Evolutionary conservation across 192 early-diverging fungal species (phyloP).

Genomic region (Rhizophagus prolifer): DNA sequence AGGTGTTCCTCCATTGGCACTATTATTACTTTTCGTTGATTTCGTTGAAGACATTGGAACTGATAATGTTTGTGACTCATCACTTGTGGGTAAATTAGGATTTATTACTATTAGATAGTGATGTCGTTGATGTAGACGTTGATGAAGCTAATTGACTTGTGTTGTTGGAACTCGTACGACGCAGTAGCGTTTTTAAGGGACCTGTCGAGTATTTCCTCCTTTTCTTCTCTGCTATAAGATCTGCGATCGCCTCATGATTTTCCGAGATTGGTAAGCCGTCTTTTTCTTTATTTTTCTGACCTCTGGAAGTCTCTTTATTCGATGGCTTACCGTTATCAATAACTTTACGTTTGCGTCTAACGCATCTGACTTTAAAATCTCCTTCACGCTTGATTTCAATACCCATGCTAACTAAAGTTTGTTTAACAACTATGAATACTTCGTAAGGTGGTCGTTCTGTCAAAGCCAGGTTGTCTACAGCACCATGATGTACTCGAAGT

Average conservation of each 20-base stretch:
- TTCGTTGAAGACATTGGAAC: background rate
- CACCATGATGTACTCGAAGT: conserved; percentile 72
- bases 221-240: conserved; percentile 20
- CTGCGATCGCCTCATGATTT: background rate
- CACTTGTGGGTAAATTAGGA: background rate
- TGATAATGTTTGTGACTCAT: background rate
- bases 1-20: background rate
- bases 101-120: background rate
- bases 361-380: conserved; percentile 60
- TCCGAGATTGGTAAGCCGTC: background rate
- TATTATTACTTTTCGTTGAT: background rate
- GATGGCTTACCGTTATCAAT: background rate
- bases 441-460: conserved; percentile 65
- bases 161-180: conserved; percentile 26
- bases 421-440: conserved; percentile 66
- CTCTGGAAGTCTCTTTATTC: background rate
- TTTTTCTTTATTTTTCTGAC: background rate
- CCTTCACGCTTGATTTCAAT: conserved; percentile 54
- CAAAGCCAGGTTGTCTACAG: conserved; percentile 67
- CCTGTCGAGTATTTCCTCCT: conserved; percentile 20
- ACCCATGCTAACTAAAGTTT: conserved; percentile 50
- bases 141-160: background rate
- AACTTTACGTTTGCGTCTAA: conserved; percentile 45
- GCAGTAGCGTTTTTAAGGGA: conserved; percentile 29
- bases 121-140: background rate